Evolutionary conservation across 257 asterid genomes (phyloP).

Genomic region (Schizonepeta tenuifolia): DNA sequence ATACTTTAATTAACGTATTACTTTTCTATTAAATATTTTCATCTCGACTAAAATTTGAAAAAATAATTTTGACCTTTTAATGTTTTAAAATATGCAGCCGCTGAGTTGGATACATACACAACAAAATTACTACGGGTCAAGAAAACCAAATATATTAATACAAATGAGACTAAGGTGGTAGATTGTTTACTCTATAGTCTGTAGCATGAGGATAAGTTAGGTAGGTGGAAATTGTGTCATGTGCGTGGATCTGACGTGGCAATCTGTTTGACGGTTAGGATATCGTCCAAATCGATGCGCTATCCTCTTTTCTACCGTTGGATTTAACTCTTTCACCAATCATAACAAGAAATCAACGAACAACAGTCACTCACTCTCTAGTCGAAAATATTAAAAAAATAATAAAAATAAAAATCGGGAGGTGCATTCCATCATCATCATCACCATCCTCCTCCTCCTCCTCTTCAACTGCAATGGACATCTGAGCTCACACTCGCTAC

Average conservation of each 20-base stretch:
- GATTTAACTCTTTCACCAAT: constrained; percentile 28
- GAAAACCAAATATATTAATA: no score
- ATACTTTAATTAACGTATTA: no score
- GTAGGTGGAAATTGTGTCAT: constrained; percentile 1
- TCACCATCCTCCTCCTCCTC: constrained; percentile 11
- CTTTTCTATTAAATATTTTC: no score
- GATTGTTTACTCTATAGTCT: neutral
- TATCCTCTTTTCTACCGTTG: constrained; percentile 39
- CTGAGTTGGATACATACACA: no score
- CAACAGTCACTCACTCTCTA: neutral
- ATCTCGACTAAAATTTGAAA: no score
- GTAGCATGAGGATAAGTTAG: neutral
- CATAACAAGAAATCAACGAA: constrained; percentile 10
- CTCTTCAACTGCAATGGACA: constrained; percentile 23
- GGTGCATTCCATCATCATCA: neutral
- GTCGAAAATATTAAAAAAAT: no score
- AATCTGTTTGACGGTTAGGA: constrained; percentile 29
- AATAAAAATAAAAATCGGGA: neutral
- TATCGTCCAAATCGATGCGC: constrained; percentile 23
- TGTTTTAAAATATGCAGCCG: no score
- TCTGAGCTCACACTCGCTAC: neutral
- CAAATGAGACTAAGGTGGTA: neutral
- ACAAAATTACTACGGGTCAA: no score
- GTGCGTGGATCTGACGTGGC: constrained; percentile 42
- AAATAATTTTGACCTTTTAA: no score